A percentile compares a stretch with the other conserved stretches of the same genome.
Conservation (phyloP, 176 grass and related monocot genomes). For the Metroxylon sagu region DNA sequence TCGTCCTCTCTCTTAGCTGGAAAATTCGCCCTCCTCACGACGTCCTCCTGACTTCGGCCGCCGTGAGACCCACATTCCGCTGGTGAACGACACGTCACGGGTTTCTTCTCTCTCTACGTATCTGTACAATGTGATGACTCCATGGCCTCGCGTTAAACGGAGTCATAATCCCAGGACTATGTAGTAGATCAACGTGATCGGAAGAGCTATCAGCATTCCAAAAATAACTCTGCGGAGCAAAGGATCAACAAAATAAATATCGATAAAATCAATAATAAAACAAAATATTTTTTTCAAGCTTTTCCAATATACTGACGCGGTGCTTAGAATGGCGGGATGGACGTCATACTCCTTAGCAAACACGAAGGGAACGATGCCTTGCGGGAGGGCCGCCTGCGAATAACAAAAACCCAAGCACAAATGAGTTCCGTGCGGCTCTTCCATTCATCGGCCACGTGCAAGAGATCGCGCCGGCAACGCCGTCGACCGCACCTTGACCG, state of each 20-base stretch:
- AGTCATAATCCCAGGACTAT: slow-evolving; percentile 58
- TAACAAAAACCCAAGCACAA: neutral
- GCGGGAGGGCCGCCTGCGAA: slow-evolving; percentile 75
- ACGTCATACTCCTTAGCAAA: slow-evolving; percentile 94
- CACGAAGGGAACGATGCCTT: slow-evolving; percentile 95
- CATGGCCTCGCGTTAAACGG: neutral
- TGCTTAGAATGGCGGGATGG: slow-evolving; percentile 72
- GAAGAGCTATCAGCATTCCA: slow-evolving; percentile 87
- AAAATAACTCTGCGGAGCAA: slow-evolving; percentile 65
- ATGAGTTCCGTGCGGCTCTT: neutral
- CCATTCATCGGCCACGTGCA: too few species aligned
- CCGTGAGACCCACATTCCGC: too few species aligned
- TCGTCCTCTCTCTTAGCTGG: neutral
- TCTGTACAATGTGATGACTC: too few species aligned
- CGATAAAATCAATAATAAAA: too few species aligned
- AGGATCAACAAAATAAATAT: too few species aligned
- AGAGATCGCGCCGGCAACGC: too few species aligned
- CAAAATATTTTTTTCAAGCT: too few species aligned
- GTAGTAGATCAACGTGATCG: slow-evolving; percentile 75
- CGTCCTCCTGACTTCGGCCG: too few species aligned
- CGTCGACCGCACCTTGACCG: too few species aligned
- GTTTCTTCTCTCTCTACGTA: too few species aligned
- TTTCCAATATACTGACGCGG: slow-evolving; percentile 41
- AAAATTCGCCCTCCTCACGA: neutral
- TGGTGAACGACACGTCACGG: too few species aligned